These are phyloP conservation scores for Ustilago shanxiensis DNA, from an alignment of 1,284 basidiomycete species.

Conservation along the genomic window DNA sequence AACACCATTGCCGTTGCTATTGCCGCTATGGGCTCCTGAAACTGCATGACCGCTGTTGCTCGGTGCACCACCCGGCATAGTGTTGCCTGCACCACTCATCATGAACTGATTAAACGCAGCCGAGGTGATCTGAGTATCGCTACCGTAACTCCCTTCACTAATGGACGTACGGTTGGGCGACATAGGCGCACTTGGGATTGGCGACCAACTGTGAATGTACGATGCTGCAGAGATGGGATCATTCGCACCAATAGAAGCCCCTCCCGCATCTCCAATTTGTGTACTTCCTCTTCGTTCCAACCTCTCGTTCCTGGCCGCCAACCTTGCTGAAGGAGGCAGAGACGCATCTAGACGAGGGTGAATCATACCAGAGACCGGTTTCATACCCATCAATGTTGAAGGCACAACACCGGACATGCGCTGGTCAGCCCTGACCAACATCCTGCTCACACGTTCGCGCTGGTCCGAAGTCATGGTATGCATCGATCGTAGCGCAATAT, in stretches of 20 bases:
- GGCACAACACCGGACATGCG: conserved; percentile 31
- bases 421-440: conserved; percentile 43
- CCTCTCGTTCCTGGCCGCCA: conserved; percentile 30
- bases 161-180: conserved; percentile 44
- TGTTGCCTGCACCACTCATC: conserved; percentile 23
- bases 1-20: conserved; percentile 1
- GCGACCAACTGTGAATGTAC: conserved; percentile 52
- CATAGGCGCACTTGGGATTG: conserved; percentile 51
- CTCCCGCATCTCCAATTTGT: conserved; percentile 22
- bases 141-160: conserved; percentile 28
- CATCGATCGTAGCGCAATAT: conserved; percentile 52
- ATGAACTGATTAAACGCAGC: conserved; percentile 40
- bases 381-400: conserved; percentile 30
- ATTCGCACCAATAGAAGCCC: background rate
- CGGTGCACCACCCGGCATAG: conserved; percentile 7
- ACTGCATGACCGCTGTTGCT: conserved; percentile 2
- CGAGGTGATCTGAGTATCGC: conserved; percentile 32
- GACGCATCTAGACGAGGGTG: conserved; percentile 23
- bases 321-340: conserved; percentile 35
- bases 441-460: conserved; percentile 49
- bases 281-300: conserved; percentile 22
- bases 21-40: background rate
- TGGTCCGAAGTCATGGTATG: conserved; percentile 53
- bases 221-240: conserved; percentile 47
- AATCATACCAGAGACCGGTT: conserved; percentile 15